Evolutionary conservation across 2,329 filamentous ascomycete species (phyloP).

Genomic region (Colletotrichum simmondsii): DNA sequence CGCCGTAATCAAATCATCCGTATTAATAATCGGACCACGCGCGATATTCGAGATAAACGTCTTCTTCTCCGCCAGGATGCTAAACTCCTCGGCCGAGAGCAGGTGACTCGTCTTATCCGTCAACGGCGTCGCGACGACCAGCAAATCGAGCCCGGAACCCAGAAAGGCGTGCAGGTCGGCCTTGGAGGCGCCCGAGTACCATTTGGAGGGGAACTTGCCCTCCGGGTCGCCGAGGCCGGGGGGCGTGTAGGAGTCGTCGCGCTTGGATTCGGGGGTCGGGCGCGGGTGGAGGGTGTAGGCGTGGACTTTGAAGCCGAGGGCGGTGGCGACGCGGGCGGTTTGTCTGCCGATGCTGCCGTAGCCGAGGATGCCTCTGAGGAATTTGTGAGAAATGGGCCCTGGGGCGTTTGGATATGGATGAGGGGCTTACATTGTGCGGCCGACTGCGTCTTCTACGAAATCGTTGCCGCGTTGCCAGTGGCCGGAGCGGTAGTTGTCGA

Average conservation of each 20-base stretch:
- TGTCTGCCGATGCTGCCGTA: slow-evolving; percentile 67
- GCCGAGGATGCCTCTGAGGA: slow-evolving; percentile 59
- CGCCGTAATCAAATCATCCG: slow-evolving; percentile 69
- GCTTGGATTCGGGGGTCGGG: slow-evolving; percentile 71
- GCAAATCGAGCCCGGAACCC: slow-evolving; percentile 60
- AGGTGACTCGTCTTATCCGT: slow-evolving; percentile 59
- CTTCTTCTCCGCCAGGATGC: slow-evolving; percentile 54
- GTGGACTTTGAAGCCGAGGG: slow-evolving; percentile 77
- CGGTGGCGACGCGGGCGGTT: slow-evolving; percentile 65
- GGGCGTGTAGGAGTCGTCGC: slow-evolving; percentile 74
- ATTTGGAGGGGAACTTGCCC: slow-evolving; percentile 59
- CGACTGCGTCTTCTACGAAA: slow-evolving; percentile 54
- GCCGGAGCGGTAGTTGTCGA: slow-evolving; percentile 53
- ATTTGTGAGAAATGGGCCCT: neutral
- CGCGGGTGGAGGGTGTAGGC: slow-evolving; percentile 80
- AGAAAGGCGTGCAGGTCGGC: slow-evolving; percentile 62
- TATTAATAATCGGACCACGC: slow-evolving; percentile 63
- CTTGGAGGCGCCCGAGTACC: slow-evolving; percentile 59
- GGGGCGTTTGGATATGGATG: neutral
- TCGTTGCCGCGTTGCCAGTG: slow-evolving; percentile 53
- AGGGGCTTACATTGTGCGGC: slow-evolving; percentile 56
- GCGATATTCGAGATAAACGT: slow-evolving; percentile 79
- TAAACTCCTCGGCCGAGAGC: slow-evolving; percentile 62
- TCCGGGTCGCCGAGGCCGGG: slow-evolving; percentile 70
- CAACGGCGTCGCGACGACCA: slow-evolving; percentile 63